phyloP scores from a whole-genome alignment of 352 stramenopile genomes.

The Elongisporangium senticosum region DNA sequence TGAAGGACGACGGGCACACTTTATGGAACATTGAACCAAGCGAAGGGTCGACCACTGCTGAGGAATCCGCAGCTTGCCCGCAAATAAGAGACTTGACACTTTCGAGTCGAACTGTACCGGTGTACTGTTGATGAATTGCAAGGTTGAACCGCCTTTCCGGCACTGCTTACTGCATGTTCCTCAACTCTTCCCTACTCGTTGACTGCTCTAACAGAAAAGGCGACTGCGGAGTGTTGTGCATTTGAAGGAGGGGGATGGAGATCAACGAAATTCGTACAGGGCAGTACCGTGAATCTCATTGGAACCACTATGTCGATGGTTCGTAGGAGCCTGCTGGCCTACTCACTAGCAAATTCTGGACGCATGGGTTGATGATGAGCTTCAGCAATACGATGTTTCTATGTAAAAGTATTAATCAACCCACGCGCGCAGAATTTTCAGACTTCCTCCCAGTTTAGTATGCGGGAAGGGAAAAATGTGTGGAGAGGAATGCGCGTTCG shows the following conservation, averaged over 20 bases:
- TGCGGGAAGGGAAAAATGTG: neutral
- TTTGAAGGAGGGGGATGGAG: neutral
- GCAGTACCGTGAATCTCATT: neutral
- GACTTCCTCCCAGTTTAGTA: neutral
- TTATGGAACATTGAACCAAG: neutral
- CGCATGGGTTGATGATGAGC: too few species aligned
- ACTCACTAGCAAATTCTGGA: too few species aligned
- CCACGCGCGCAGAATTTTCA: neutral
- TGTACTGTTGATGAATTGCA: neutral
- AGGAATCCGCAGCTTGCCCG: neutral
- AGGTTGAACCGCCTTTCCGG: neutral
- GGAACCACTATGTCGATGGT: neutral
- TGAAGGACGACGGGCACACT: neutral
- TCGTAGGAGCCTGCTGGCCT: neutral
- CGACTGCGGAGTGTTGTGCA: neutral
- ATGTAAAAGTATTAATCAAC: neutral
- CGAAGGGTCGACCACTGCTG: neutral
- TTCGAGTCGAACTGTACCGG: neutral
- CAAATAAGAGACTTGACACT: neutral
- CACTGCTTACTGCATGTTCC: neutral
- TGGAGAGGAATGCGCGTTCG: neutral
- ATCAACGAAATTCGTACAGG: neutral
- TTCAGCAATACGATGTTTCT: too few species aligned
- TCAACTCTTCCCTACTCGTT: neutral
- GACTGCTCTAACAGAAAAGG: neutral